Percentiles rank a stretch among this genome's conserved stretches.
Conservation (phyloP, 352 stramenopile genomes). For the Phytophthora boehmeriae region DNA sequence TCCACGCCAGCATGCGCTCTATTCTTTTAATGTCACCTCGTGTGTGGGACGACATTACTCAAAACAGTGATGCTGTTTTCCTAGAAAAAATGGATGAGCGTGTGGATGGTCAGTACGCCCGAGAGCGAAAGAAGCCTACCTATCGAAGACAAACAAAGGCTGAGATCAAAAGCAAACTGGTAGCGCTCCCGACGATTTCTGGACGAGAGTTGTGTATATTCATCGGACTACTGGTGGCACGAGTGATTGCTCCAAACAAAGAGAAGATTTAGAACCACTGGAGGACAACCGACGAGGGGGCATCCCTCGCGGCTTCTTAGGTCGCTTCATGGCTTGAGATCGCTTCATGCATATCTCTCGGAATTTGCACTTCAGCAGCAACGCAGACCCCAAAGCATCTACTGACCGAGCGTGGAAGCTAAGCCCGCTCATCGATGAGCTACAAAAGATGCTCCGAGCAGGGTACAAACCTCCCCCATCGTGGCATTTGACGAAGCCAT, state of each 20-base stretch:
- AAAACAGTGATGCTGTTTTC: conserved; percentile 5
- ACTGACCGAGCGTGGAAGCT: conserved; percentile 13
- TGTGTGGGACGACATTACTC: not conserved
- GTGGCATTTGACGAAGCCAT: conserved; percentile 4
- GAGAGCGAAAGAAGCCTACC: not conserved
- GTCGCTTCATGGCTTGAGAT: conserved; percentile 8
- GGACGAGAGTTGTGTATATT: conserved; percentile 7
- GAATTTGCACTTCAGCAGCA: conserved; percentile 20
- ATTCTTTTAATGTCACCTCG: not conserved
- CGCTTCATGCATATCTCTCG: conserved; percentile 8
- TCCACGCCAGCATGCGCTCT: not conserved
- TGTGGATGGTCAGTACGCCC: conserved; percentile 6
- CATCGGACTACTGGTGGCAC: conserved; percentile 10
- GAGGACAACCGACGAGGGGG: conserved; percentile 18
- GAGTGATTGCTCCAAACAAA: conserved; percentile 7
- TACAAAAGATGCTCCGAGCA: conserved; percentile 6
- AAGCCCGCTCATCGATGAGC: not conserved
- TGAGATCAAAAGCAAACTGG: conserved; percentile 4
- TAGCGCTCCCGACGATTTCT: not conserved
- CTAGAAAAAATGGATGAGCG: conserved; percentile 2
- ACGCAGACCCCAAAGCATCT: conserved; percentile 1
- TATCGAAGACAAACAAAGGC: not conserved
- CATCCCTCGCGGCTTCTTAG: conserved; percentile 4
- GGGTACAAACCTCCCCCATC: not conserved
- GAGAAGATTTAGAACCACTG: conserved; percentile 5